Evolutionary conservation across 805 yeast species (phyloP), one percentile per base, ranked within the genome.

Genomic region (Zygosaccharomyces lentus): DNA sequence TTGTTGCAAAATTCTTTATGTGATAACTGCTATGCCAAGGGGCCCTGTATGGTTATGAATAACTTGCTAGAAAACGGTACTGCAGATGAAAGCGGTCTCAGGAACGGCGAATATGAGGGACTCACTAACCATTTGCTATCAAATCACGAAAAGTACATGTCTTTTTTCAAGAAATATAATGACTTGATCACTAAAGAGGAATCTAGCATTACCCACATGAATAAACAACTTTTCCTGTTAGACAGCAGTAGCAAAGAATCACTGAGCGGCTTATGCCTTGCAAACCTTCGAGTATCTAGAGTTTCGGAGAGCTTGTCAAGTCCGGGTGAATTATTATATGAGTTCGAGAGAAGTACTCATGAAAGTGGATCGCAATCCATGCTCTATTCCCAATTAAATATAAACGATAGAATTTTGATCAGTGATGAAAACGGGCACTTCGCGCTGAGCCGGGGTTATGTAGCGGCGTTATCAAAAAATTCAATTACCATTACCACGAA

Each of bases 401-500:
- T 72, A 31, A 72, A 76, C 51, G 96, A 90, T 58, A 70, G 79
- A 32, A 75, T 90, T 1, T 71, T 84, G 12, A 68, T 89, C 1
- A 88, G 96, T 58, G 96, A 86, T 61, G 95, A 87, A 55, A 49
- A 62, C 0, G 96, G 96, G 0, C 87, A 84, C 60, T 82, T 82
- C 62, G 84, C 87, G 0, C 57, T 90, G 19, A 80, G 88, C 1
- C 72, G 72, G 41, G 96, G 95, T 0, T 64, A 61, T 36, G 72
- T 89, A 3, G 65, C 68, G 5, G 54, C 60, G 2, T 66, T 84
- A 0, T 67, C 73, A 6, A 65, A 70, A 0, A 68, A 69, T 6
- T 54, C 62, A 6, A 59, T 88, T 2, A 67, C 69, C 1, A 63
- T 89, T 2, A 64, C 77, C 0, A 76, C 84, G 1, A 70, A 73